Conservation (phyloP, 2,329 filamentous ascomycete species). For the Pestalotiopsis sp. region DNA sequence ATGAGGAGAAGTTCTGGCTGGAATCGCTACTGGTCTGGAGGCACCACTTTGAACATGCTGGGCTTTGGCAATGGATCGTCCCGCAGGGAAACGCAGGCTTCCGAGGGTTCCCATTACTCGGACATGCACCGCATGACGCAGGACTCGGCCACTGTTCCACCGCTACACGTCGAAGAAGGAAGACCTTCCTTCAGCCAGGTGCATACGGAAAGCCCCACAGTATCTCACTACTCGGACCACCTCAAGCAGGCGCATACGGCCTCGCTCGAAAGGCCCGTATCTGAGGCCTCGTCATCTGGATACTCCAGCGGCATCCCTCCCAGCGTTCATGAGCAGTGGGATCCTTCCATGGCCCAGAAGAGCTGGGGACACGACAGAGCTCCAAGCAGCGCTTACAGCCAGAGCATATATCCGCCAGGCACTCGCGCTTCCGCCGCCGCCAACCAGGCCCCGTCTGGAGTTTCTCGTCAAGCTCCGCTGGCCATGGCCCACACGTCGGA, state of each 20-base stretch:
- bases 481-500: slow-evolving; percentile 58
- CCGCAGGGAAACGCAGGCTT: slow-evolving; percentile 53
- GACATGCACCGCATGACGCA: slow-evolving; percentile 56
- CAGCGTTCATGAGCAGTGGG: slow-evolving; percentile 62
- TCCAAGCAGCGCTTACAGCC: slow-evolving; percentile 54
- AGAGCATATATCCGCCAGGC: slow-evolving; percentile 45
- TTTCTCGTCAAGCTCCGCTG: slow-evolving; percentile 54
- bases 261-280: slow-evolving; percentile 60
- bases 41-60: slow-evolving; percentile 68
- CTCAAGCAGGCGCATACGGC: slow-evolving; percentile 62
- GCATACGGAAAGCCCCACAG: slow-evolving; percentile 69
- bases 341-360: slow-evolving; percentile 45
- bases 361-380: slow-evolving; percentile 54
- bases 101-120: slow-evolving; percentile 62
- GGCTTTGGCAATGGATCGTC: slow-evolving; percentile 53
- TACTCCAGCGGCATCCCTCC: slow-evolving; percentile 69
- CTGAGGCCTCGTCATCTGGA: slow-evolving; percentile 52
- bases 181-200: slow-evolving; percentile 67
- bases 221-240: slow-evolving; percentile 59
- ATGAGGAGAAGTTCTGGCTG: slow-evolving; percentile 70
- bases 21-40: slow-evolving; percentile 79
- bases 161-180: slow-evolving; percentile 62
- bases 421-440: slow-evolving; percentile 34
- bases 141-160: slow-evolving; percentile 71
- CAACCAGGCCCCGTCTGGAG: slow-evolving; percentile 32